Conservation (phyloP, 2,329 filamentous ascomycete genomes). For the Conoideocrella luteorostrata region DNA sequence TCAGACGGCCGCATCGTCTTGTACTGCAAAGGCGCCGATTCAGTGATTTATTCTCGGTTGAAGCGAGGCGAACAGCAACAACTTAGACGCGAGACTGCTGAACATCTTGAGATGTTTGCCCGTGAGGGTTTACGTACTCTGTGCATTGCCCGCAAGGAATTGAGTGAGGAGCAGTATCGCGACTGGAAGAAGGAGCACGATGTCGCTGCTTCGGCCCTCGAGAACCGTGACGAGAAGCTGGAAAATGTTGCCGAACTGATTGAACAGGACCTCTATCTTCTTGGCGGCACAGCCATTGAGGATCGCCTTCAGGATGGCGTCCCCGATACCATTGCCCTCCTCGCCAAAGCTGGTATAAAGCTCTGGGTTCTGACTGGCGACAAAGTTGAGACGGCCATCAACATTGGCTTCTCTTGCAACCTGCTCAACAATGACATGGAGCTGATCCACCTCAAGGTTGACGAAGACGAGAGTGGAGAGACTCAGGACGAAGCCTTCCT, state of each 20-base stretch:
- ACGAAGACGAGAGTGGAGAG: conserved; percentile 59
- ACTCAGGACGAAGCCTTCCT: conserved; percentile 43
- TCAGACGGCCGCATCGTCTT: conserved; percentile 82
- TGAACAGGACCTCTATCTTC: conserved; percentile 78
- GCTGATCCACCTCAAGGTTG: conserved; percentile 79
- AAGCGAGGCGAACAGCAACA: conserved; percentile 80
- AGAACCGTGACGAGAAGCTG: conserved; percentile 85
- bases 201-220: conserved; percentile 73
- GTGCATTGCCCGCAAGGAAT: conserved; percentile 79
- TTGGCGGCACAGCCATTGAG: conserved; percentile 95
- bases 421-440: conserved; percentile 98
- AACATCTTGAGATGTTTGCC: conserved; percentile 95
- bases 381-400: conserved; percentile 98
- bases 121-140: conserved; percentile 90
- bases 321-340: conserved; percentile 85
- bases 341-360: conserved; percentile 93
- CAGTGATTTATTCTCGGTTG: conserved; percentile 89
- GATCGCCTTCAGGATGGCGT: conserved; percentile 95
- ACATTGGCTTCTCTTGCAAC: conserved; percentile 99
- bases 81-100: conserved; percentile 74
- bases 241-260: conserved; percentile 86
- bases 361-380: conserved; percentile 97
- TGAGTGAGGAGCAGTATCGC: conserved; percentile 77
- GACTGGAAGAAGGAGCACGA: conserved; percentile 85
- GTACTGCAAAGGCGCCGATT: conserved; percentile 97